phyloP scores from a whole-genome alignment of 1,284 basidiomycete genomes.

The Malassezia nana region DNA sequence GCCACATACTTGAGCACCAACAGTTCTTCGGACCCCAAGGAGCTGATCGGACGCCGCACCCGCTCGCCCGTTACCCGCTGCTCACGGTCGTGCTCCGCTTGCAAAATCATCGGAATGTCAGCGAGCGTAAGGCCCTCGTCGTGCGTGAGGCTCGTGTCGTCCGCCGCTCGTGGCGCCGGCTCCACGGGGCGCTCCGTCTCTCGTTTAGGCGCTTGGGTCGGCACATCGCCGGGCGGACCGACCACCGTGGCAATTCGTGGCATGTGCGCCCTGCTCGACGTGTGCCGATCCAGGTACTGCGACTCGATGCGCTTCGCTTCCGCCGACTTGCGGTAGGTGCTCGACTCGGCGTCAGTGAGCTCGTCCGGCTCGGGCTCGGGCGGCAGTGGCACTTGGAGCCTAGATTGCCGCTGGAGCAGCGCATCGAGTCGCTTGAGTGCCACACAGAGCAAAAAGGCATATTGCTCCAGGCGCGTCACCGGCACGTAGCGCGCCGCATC shows the following conservation, averaged over 20 bases:
- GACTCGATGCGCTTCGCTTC: constrained; percentile 89
- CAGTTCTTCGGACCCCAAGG: constrained; percentile 72
- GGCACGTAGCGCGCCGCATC: constrained; percentile 58
- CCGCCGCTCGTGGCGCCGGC: constrained; percentile 28
- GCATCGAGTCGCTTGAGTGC: constrained; percentile 83
- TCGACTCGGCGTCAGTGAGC: constrained; percentile 21
- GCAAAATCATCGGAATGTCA: constrained; percentile 88
- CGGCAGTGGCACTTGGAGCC: constrained; percentile 59
- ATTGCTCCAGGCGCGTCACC: constrained; percentile 90
- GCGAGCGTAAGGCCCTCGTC: constrained; percentile 85
- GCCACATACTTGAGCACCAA: constrained; percentile 88
- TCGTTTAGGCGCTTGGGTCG: constrained; percentile 22
- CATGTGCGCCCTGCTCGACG: constrained; percentile 78
- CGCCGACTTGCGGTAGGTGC: constrained; percentile 65
- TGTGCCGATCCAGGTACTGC: constrained; percentile 75
- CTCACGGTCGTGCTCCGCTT: constrained; percentile 78
- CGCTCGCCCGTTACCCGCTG: constrained; percentile 49
- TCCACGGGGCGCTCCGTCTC: constrained; percentile 20
- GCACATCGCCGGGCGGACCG: constrained; percentile 69
- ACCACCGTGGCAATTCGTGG: constrained; percentile 91
- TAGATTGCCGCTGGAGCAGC: constrained; percentile 78
- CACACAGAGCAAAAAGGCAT: constrained; percentile 90
- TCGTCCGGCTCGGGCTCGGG: constrained; percentile 7
- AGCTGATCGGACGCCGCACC: constrained; percentile 56
- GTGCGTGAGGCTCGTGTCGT: constrained; percentile 26